A percentile compares a stretch with the other conserved stretches of the same genome.
Conservation (phyloP, 306 rosid species). For the Albizia julibrissin region DNA sequence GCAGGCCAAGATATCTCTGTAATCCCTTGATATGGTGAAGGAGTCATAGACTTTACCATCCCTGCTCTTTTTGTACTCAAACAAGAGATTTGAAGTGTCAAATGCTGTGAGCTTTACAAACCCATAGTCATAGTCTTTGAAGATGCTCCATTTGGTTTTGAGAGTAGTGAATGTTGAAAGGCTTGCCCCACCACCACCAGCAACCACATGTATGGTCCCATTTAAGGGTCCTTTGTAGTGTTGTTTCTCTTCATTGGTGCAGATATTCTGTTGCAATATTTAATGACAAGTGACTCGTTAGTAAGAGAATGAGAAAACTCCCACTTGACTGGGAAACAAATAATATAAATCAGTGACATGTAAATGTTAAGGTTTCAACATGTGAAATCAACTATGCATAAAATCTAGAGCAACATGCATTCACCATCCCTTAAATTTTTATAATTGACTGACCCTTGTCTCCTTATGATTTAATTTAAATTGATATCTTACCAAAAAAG, state of each 20-base stretch:
- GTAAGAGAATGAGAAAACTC: constrained; percentile 18
- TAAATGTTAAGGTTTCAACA: neutral
- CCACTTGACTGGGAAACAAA: neutral
- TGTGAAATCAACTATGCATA: neutral
- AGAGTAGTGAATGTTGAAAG: constrained; percentile 61
- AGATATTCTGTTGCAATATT: constrained; percentile 57
- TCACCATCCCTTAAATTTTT: neutral
- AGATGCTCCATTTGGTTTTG: constrained; percentile 77
- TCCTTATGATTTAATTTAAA: neutral
- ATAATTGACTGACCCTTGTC: neutral
- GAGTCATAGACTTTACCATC: constrained; percentile 82
- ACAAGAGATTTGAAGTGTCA: constrained; percentile 73
- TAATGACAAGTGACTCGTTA: constrained; percentile 4
- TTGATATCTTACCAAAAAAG: neutral
- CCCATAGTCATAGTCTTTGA: constrained; percentile 68
- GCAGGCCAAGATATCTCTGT: constrained; percentile 87
- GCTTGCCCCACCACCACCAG: constrained; percentile 82
- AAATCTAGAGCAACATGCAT: neutral
- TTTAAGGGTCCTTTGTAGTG: constrained; percentile 62
- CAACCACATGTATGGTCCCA: constrained; percentile 88
- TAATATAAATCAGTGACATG: neutral
- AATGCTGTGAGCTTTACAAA: constrained; percentile 76
- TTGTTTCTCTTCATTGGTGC: constrained; percentile 71
- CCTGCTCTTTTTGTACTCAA: constrained; percentile 90
- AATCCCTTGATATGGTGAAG: constrained; percentile 64